These are phyloP conservation scores for Solanum tacnaense DNA, from an alignment of 257 asterid species.

Conservation along the genomic window DNA sequence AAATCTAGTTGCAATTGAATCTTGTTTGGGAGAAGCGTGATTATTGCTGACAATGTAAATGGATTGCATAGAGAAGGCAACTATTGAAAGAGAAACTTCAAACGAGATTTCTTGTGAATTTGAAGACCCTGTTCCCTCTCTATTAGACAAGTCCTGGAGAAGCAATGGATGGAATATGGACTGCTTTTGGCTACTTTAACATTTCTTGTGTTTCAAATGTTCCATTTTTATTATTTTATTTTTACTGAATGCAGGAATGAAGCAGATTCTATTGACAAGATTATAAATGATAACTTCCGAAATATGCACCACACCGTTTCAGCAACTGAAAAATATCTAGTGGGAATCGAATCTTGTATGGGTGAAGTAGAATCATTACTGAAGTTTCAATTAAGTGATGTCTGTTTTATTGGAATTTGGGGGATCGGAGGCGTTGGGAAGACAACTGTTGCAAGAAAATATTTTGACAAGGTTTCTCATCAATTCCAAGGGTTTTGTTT, in stretches of 20 bases:
- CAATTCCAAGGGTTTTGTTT: background rate
- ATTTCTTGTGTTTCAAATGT: too few relatives aligned
- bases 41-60: too few relatives aligned
- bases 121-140: too few relatives aligned
- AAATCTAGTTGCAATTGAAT: too few relatives aligned
- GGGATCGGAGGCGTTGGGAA: conserved; percentile 1
- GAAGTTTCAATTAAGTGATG: background rate
- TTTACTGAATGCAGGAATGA: background rate
- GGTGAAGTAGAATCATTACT: background rate
- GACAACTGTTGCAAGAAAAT: background rate
- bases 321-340: background rate
- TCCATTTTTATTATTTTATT: background rate
- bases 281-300: background rate
- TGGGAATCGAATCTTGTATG: background rate
- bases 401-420: background rate
- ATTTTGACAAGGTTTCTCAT: background rate
- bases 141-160: too few relatives aligned
- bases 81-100: too few relatives aligned
- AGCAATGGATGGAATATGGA: too few relatives aligned
- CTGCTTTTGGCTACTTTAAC: too few relatives aligned
- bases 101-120: too few relatives aligned
- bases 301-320: background rate
- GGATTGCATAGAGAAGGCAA: too few relatives aligned
- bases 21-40: too few relatives aligned
- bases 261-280: background rate